Conservation (phyloP, 345 rosid species). For the Lepidium sativum region DNA sequence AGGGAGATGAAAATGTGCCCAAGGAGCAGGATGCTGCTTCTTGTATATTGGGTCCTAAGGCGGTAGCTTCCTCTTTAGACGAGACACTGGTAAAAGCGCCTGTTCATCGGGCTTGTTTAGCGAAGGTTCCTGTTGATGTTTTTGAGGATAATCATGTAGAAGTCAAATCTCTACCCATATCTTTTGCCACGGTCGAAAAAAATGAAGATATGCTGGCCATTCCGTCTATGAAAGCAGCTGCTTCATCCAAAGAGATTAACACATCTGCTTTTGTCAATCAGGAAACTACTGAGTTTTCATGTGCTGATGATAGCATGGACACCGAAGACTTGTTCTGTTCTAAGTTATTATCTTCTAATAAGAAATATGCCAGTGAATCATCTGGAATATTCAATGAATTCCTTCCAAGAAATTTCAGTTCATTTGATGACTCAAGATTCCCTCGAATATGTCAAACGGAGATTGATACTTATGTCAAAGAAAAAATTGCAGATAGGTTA, state of each 20-base stretch:
- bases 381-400: conserved; percentile 43
- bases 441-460: conserved; percentile 13
- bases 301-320: conserved; percentile 13
- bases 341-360: conserved; percentile 48
- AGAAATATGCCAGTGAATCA: conserved; percentile 48
- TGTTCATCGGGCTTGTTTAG: conserved; percentile 32
- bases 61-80: conserved; percentile 33
- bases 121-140: conserved; percentile 27
- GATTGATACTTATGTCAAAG: conserved; percentile 35
- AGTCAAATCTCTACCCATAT: conserved; percentile 44
- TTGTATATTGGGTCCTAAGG: conserved; percentile 38
- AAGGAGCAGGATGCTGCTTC: conserved; percentile 16
- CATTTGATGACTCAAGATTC: conserved; percentile 29
- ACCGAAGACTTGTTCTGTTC: conserved; percentile 35
- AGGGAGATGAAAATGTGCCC: conserved; percentile 27
- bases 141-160: conserved; percentile 61
- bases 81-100: conserved; percentile 25
- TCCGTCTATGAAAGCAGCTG: too few relatives aligned
- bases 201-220: conserved; percentile 23
- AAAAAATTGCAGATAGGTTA: conserved; percentile 41
- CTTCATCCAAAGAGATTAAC: conserved; percentile 7
- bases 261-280: conserved; percentile 7
- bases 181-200: conserved; percentile 19
- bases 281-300: conserved; percentile 14
- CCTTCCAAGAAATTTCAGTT: conserved; percentile 34